Percentiles rank a stretch among this genome's conserved stretches.
Conservation (phyloP, 179 eudicot species). For the Beta lomatogona region DNA sequence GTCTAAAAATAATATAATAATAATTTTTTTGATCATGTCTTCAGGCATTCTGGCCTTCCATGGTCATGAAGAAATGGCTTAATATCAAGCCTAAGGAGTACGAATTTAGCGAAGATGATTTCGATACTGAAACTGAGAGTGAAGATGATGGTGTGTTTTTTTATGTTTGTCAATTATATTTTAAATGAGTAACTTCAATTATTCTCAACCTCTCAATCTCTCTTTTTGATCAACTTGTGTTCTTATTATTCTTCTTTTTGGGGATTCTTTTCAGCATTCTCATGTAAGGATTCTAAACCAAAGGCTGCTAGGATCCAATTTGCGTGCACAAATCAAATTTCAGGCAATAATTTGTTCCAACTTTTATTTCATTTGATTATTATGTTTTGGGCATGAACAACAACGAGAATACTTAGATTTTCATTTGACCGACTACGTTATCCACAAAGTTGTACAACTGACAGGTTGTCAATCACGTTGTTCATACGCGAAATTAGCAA, state of each 20-base stretch:
- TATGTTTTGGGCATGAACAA: not conserved
- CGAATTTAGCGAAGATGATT: slow-evolving; percentile 96
- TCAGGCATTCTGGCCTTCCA: slow-evolving; percentile 88
- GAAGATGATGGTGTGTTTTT: slow-evolving; percentile 76
- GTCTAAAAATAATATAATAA: too few species aligned
- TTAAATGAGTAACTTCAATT: slow-evolving; percentile 1
- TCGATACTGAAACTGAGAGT: slow-evolving; percentile 85
- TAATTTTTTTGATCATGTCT: slow-evolving; percentile 2
- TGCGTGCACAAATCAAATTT: slow-evolving; percentile 39
- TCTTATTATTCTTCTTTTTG: not conserved
- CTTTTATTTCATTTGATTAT: not conserved
- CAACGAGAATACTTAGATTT: not conserved
- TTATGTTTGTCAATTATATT: not conserved
- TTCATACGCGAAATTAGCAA: not conserved
- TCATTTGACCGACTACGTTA: not conserved
- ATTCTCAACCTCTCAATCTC: not conserved
- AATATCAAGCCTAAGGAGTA: slow-evolving; percentile 73
- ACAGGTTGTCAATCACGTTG: not conserved
- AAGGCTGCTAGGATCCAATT: slow-evolving; percentile 40
- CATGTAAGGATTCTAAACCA: slow-evolving; percentile 51
- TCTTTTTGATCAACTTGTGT: not conserved
- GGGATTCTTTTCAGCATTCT: slow-evolving; percentile 43
- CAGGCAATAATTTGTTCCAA: slow-evolving; percentile 41
- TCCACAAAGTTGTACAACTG: too few species aligned
- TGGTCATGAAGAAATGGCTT: slow-evolving; percentile 97